These are phyloP conservation scores for Botryosphaeria dothidea DNA, from an alignment of 2,329 filamentous ascomycete species.

Conservation along the genomic window DNA sequence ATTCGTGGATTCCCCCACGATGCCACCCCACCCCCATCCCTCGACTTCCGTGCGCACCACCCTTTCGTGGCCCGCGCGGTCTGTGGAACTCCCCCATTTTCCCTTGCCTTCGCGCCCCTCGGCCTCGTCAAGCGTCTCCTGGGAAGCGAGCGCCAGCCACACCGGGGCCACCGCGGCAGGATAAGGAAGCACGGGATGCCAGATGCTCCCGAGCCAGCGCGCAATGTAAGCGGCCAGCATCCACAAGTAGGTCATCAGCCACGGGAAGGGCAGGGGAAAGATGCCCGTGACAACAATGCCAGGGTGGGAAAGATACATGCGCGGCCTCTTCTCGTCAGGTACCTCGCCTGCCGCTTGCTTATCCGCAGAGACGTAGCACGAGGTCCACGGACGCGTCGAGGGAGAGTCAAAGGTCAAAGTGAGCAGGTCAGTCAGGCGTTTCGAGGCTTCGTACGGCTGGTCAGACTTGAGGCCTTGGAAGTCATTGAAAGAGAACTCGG, in stretches of 20 bases:
- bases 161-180: slow-evolving; percentile 73
- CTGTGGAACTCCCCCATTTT: slow-evolving; percentile 84
- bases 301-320: slow-evolving; percentile 79
- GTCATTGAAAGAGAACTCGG: slow-evolving; percentile 65
- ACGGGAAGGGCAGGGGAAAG: slow-evolving; percentile 70
- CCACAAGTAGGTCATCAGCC: slow-evolving; percentile 63
- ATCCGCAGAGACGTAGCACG: slow-evolving; percentile 53
- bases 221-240: slow-evolving; percentile 69
- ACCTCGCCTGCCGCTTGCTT: slow-evolving; percentile 23
- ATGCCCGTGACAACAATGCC: slow-evolving; percentile 84
- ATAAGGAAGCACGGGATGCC: slow-evolving; percentile 80
- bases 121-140: slow-evolving; percentile 61
- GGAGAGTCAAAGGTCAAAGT: slow-evolving; percentile 72
- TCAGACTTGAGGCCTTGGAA: slow-evolving; percentile 68
- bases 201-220: slow-evolving; percentile 80
- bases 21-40: slow-evolving; percentile 73
- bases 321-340: slow-evolving; percentile 45
- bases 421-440: slow-evolving; percentile 83
- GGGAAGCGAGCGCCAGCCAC: slow-evolving; percentile 73
- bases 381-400: slow-evolving; percentile 58
- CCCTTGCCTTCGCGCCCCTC: slow-evolving; percentile 54
- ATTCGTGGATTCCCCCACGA: slow-evolving; percentile 49
- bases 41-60: slow-evolving; percentile 80
- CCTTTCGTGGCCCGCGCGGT: slow-evolving; percentile 57
- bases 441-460: slow-evolving; percentile 80